Conservation (phyloP, 1,284 basidiomycete genomes). For the Rhodotorula sp. region DNA sequence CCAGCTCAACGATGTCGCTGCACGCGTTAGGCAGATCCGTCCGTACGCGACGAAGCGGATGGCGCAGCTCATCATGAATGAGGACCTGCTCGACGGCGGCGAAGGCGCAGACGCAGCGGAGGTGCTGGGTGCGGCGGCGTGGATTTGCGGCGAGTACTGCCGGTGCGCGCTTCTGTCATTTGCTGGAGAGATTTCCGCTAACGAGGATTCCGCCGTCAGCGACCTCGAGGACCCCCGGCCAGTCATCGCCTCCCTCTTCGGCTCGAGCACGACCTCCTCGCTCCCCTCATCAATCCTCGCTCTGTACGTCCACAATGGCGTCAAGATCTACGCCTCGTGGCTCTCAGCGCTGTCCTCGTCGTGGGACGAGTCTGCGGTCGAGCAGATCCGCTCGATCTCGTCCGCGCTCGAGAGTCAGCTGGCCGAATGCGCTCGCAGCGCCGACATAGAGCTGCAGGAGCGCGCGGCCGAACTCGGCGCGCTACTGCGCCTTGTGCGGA, state of each 20-base stretch:
- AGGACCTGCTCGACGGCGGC: conserved; percentile 61
- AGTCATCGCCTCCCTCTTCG: conserved; percentile 60
- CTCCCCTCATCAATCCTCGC: conserved; percentile 66
- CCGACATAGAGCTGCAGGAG: conserved; percentile 85
- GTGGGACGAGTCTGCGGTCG: conserved; percentile 69
- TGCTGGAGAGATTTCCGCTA: accelerated
- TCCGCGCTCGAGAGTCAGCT: conserved; percentile 38
- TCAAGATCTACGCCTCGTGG: conserved; percentile 87
- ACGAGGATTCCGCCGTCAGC: conserved; percentile 21
- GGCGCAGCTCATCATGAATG: conserved; percentile 75
- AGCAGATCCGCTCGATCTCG: conserved; percentile 38
- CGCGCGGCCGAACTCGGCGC: conserved; percentile 52
- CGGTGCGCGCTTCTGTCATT: conserved; percentile 56
- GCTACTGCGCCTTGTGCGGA: conserved; percentile 27
- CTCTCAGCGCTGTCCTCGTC: conserved; percentile 68
- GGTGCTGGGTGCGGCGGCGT: conserved; percentile 86
- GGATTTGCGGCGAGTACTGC: conserved; percentile 93
- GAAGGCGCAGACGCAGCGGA: conserved; percentile 63
- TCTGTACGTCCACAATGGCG: conserved; percentile 76
- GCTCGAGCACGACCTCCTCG: conserved; percentile 58
- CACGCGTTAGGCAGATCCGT: conserved; percentile 74
- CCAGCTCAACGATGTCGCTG: conserved; percentile 82
- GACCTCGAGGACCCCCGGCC: conserved; percentile 47
- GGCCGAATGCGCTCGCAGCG: conserved; percentile 19
- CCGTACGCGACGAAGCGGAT: conserved; percentile 78